Base-by-base conservation (phyloP, 1,284 basidiomycete species). In the Farysia itapuensis region DNA sequence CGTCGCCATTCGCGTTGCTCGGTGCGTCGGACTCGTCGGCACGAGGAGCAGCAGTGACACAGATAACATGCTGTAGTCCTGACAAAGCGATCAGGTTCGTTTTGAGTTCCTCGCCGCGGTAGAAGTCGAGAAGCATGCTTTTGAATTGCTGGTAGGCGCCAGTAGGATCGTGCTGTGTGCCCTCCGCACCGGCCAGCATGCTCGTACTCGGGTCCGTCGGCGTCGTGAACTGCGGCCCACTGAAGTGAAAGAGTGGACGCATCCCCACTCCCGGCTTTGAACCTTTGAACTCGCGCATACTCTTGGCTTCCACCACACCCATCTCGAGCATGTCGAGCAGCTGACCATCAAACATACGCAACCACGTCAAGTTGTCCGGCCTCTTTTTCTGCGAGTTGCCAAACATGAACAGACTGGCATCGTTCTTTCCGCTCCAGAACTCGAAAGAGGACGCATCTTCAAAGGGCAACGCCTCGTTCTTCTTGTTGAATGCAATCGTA, bases 291-390 rank as follows among this genome's bases (percentile, higher is more conserved):
- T 84, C 84, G 11, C 80, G 74, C 87, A 97, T 94, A 63, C 83
- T 81, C 48, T 84, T 82, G 70, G 86, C 91, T 25, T 80, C 82
- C 38, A 91, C 86, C 18, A 98, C 85, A 5, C 92, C 92, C 16
- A 95, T 79, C 79, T 98, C 95, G 50, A 91, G 83, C 88, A 96
- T 93, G 77, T 99, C 95, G 70, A 98, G 80, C 18, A 97, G 84
- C 68, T 85, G 82, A 22, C 85, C 83, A 70, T 96, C 88, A 67
- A 88, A 98, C 82, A 88, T 92, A 43, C 95, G 80, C 12, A 87
- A 87, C 70, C 95, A 86, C 3, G 88, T 86, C 45, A 99, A 77
- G 42, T 89, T 87, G 72, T 97, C 83, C 13, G 93, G 93, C 41
- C 93, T 81, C 78, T 98, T 99, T 80, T 99, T 99, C 37, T 86